Percentiles rank a stretch among this genome's conserved stretches.
Evolutionary conservation across 805 yeast species (phyloP).

Genomic region (Pichia ethanolica): DNA sequence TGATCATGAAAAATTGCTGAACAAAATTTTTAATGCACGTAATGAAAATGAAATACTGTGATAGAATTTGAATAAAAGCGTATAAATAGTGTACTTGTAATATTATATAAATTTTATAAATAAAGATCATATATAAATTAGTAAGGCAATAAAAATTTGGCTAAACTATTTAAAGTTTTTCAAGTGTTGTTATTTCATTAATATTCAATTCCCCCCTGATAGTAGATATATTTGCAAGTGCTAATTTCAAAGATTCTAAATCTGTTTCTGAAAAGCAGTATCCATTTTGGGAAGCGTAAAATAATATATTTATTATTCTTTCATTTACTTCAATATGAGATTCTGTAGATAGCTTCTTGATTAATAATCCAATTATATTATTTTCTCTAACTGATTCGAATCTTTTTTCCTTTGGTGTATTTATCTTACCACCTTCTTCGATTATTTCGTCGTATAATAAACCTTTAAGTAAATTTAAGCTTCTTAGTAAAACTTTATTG

Average conservation of each 20-base stretch:
- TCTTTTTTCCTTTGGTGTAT: slow-evolving; percentile 13
- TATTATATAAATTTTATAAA: neutral
- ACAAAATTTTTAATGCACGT: slow-evolving; percentile 38
- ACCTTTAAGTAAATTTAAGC: slow-evolving; percentile 29
- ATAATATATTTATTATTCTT: slow-evolving; percentile 44
- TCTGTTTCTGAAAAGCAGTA: slow-evolving; percentile 36
- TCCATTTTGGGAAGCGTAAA: slow-evolving; percentile 36
- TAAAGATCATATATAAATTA: neutral
- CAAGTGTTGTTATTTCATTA: slow-evolving; percentile 46
- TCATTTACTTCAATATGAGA: slow-evolving; percentile 45
- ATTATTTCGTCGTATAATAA: slow-evolving; percentile 46
- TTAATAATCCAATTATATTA: slow-evolving; percentile 29
- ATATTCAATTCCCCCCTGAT: slow-evolving; percentile 31
- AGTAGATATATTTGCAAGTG: slow-evolving; percentile 22
- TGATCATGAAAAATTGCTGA: slow-evolving; percentile 42
- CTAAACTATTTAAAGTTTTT: neutral
- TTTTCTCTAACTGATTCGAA: slow-evolving; percentile 32
- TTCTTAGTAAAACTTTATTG: slow-evolving; percentile 12
- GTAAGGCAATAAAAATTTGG: neutral
- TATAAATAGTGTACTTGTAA: neutral
- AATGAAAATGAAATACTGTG: slow-evolving; percentile 28
- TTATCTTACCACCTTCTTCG: slow-evolving; percentile 19
- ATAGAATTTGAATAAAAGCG: neutral
- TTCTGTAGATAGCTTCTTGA: slow-evolving; percentile 27
- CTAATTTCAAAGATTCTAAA: slow-evolving; percentile 17